Conservation (phyloP, 345 rosid species). For the Heritiera littoralis region DNA sequence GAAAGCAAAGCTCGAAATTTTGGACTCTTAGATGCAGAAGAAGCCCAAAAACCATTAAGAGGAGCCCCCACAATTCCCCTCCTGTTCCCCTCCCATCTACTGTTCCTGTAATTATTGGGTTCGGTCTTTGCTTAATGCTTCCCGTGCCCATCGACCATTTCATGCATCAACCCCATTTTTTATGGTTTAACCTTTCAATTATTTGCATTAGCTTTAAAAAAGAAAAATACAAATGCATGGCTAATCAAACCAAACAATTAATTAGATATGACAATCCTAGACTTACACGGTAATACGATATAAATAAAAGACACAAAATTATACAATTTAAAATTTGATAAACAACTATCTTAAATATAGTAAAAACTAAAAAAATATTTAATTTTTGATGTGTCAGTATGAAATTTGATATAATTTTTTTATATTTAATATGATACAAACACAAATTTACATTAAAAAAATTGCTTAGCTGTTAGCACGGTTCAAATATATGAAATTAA, state of each 20-base stretch:
- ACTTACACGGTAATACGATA: too few relatives aligned
- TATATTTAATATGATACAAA: too few relatives aligned
- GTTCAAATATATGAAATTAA: too few relatives aligned
- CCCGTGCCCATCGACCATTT: not conserved
- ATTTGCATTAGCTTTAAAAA: not conserved
- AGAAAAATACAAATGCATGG: not conserved
- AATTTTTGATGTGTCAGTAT: too few relatives aligned
- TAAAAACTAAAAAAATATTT: too few relatives aligned
- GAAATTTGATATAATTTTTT: too few relatives aligned
- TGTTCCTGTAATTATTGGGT: not conserved
- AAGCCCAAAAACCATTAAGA: slow-evolving; percentile 5
- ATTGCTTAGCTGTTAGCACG: not conserved
- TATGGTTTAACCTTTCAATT: not conserved
- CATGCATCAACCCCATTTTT: not conserved
- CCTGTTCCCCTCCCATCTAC: not conserved
- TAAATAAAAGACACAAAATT: too few relatives aligned
- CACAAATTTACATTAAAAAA: not conserved
- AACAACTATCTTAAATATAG: too few relatives aligned
- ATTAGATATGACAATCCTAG: not conserved
- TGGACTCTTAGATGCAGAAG: slow-evolving; percentile 17
- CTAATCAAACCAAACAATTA: not conserved
- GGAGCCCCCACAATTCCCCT: slow-evolving; percentile 14
- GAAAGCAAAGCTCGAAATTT: not conserved
- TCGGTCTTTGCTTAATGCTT: not conserved
- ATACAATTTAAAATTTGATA: too few relatives aligned